Evolutionary conservation across 1,139 yeast genomes (phyloP), one percentile per base, ranked within the genome.

Genomic region (Pneumocystis canis): DNA sequence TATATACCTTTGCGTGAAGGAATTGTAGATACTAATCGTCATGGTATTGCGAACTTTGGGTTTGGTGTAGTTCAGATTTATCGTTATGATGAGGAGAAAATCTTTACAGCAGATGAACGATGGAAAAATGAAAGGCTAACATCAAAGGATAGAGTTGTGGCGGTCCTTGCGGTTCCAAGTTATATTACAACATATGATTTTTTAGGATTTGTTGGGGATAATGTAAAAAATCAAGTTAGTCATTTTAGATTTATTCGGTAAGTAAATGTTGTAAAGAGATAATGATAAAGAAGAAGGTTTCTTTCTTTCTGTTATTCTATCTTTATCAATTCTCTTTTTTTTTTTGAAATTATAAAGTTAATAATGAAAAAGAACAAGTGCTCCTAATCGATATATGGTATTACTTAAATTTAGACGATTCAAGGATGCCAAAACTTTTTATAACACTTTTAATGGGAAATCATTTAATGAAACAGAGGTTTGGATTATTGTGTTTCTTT

Each of bases 151-250:
- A 86, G 82, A 86, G 83, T 87, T 75, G 80, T 88, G 5, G 83
- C 95, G 0, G 86, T 90, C 31, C 74, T 89, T 35, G 92, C 96
- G 0, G 84, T 89, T 0, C 97, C 97, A 0, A 84, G 89, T 3
- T 90, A 89, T 71, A 84, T 89, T 72, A 84, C 95, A 0, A 88
- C 94, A 0, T 85, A 89, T 18, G 97, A 89, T 70, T 72, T 90
- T 32, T 72, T 89, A 25, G 95, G 92, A 5, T 89, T 84, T 71
- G 81, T 90, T 16, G 95, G 94, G 14, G 83, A 84, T 47, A 74
- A 77, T 0, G 78, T 79, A 53, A 75, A 82, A 68, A 77, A 78
- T n/a, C 74, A 76, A 58, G 80, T 88, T 5, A 80, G 90, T 0
- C 94, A 89, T 74, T 79, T 89, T 61, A 77, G 97, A 60, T 79